Conservation (phyloP, 1,284 basidiomycete species). For the Rhodotorula sp. region DNA sequence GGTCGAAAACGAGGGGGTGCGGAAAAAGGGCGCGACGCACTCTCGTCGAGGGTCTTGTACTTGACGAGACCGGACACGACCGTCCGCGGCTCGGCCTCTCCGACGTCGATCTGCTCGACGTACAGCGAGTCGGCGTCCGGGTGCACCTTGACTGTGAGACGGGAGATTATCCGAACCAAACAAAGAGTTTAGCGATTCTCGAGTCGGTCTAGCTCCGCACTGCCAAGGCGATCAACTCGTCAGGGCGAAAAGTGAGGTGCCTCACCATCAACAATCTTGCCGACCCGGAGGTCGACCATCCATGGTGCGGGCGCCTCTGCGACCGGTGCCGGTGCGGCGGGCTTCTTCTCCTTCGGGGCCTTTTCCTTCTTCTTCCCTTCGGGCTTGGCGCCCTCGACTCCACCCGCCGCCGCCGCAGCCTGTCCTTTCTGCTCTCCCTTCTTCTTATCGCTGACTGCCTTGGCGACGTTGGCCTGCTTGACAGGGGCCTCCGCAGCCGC, state of each 20-base stretch:
- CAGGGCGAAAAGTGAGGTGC: too few relatives aligned
- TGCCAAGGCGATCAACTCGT: too few relatives aligned
- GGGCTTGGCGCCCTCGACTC: constrained; percentile 31
- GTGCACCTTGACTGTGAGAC: constrained; percentile 74
- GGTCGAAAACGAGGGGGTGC: not conserved
- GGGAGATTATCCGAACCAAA: too few relatives aligned
- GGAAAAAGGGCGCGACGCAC: constrained; percentile 15
- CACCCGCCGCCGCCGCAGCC: not conserved
- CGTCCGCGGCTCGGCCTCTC: constrained; percentile 85
- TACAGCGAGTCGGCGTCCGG: constrained; percentile 60
- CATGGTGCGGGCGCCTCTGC: constrained; percentile 60
- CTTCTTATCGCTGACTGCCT: constrained; percentile 52
- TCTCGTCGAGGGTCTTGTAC: constrained; percentile 85
- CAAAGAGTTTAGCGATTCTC: too few relatives aligned
- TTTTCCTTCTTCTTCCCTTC: constrained; percentile 54
- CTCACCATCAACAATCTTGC: constrained; percentile 77
- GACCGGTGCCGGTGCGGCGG: constrained; percentile 42
- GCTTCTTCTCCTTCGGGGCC: constrained; percentile 46
- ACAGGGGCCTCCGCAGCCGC: constrained; percentile 43
- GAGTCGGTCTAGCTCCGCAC: too few relatives aligned
- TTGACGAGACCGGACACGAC: constrained; percentile 93
- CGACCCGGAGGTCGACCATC: constrained; percentile 88
- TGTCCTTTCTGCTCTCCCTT: constrained; percentile 48
- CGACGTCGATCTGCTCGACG: constrained; percentile 83
- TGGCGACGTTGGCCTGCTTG: constrained; percentile 51